Evolutionary conservation across 2,329 filamentous ascomycete species (phyloP).

Genomic region (Fusarium sp.): DNA sequence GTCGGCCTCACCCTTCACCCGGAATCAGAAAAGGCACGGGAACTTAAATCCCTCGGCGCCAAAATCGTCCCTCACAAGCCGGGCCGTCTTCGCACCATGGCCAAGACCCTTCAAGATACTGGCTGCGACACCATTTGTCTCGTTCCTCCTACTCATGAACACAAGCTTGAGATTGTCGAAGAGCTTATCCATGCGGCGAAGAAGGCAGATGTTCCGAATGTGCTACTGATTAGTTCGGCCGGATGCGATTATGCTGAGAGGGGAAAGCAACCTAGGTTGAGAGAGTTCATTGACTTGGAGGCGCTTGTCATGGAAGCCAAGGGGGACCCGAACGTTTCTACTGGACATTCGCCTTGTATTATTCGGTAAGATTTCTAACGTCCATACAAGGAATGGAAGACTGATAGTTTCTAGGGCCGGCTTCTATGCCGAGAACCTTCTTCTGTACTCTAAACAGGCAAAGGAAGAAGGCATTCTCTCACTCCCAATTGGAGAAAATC

Average conservation of each 20-base stretch:
- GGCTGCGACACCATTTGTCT: constrained; percentile 17
- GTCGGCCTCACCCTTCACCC: constrained; percentile 56
- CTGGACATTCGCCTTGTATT: constrained; percentile 11
- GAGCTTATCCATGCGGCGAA: constrained; percentile 15
- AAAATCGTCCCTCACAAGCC: constrained; percentile 15
- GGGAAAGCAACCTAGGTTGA: constrained; percentile 59
- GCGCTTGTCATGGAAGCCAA: constrained; percentile 55
- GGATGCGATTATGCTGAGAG: constrained; percentile 55
- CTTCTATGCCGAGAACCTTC: constrained; percentile 20
- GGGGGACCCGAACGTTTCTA: constrained; percentile 45
- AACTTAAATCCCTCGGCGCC: constrained; percentile 15
- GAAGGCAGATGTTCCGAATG: constrained; percentile 16
- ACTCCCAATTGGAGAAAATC: constrained; percentile 10
- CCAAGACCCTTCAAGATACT: neutral
- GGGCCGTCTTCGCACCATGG: constrained; percentile 12
- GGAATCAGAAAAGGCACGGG: constrained; percentile 23
- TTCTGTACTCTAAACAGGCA: constrained; percentile 8
- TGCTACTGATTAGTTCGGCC: constrained; percentile 19
- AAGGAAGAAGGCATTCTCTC: constrained; percentile 14
- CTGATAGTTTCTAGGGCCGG: neutral
- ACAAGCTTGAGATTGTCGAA: constrained; percentile 18
- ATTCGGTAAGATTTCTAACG: neutral
- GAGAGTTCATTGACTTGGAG: constrained; percentile 64
- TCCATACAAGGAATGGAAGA: neutral
- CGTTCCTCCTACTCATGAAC: constrained; percentile 10